Evolutionary conservation across 495 filamentous ascomycete genomes (phyloP).

Genomic region (Podospora australis): DNA sequence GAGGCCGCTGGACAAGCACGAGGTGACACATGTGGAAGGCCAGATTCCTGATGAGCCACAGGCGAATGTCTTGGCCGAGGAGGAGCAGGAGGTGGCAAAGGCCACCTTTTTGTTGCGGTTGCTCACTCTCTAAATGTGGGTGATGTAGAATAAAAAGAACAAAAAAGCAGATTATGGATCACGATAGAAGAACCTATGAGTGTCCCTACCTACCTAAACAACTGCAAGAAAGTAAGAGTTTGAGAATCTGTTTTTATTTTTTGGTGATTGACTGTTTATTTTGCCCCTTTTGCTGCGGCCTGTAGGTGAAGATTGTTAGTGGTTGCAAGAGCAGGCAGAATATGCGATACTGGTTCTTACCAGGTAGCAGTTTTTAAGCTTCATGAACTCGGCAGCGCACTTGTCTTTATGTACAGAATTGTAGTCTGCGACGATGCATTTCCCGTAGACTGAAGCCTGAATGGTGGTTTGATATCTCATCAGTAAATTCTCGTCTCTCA

Average conservation of each 20-base stretch:
- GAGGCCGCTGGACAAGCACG: conserved; percentile 70
- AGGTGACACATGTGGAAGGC: conserved; percentile 56
- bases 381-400: conserved; percentile 79
- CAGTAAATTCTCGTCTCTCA: neutral
- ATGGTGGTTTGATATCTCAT: neutral
- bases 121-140: conserved; percentile 54
- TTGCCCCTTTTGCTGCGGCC: conserved; percentile 42
- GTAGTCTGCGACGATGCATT: conserved; percentile 88
- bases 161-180: neutral
- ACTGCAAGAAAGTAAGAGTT: neutral
- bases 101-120: conserved; percentile 79
- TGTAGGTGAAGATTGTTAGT: conserved; percentile 6
- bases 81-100: conserved; percentile 85
- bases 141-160: neutral
- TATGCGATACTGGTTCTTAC: conserved; percentile 51
- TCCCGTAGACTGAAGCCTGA: conserved; percentile 80
- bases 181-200: too few relatives aligned
- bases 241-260: neutral
- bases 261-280: conserved; percentile 13
- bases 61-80: conserved; percentile 66
- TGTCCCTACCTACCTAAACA: neutral
- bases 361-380: conserved; percentile 80
- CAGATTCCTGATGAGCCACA: conserved; percentile 51
- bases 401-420: conserved; percentile 87
- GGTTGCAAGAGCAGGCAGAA: neutral